These are phyloP conservation scores for Pholiota adiposa DNA, from an alignment of 1,284 basidiomycete species.

Conservation along the genomic window DNA sequence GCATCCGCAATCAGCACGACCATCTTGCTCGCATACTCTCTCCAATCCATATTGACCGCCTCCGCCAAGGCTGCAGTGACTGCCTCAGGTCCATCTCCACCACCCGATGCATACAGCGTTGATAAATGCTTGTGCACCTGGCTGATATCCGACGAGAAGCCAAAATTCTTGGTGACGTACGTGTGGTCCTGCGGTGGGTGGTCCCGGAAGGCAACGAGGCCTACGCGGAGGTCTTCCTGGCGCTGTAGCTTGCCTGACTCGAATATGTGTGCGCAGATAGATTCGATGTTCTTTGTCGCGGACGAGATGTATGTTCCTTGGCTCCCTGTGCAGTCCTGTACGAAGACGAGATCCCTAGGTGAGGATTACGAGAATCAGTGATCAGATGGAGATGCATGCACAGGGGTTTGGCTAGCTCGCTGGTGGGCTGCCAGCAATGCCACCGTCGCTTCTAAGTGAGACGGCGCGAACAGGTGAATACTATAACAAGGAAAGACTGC, in stretches of 20 bases:
- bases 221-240: conserved; percentile 88
- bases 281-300: conserved; percentile 97
- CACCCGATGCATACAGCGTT: conserved; percentile 88
- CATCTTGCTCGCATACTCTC: conserved; percentile 91
- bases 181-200: conserved; percentile 96
- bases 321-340: conserved; percentile 92
- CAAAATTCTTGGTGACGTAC: conserved; percentile 92
- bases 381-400: conserved; percentile 3
- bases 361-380: conserved; percentile 17
- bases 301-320: conserved; percentile 85
- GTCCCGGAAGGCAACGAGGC: conserved; percentile 90
- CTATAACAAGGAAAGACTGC: conserved; percentile 33
- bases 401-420: not conserved
- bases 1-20: conserved; percentile 96
- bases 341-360: conserved; percentile 82
- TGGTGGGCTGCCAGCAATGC: too few relatives aligned
- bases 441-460: too few relatives aligned
- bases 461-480: too few relatives aligned
- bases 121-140: conserved; percentile 88
- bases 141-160: conserved; percentile 91
- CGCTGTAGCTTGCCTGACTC: conserved; percentile 90
- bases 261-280: conserved; percentile 96
- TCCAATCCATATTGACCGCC: conserved; percentile 90
- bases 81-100: conserved; percentile 98
- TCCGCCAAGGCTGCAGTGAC: conserved; percentile 94